Base-by-base conservation (phyloP, 345 rosid species). In the Laguncularia racemosa region DNA sequence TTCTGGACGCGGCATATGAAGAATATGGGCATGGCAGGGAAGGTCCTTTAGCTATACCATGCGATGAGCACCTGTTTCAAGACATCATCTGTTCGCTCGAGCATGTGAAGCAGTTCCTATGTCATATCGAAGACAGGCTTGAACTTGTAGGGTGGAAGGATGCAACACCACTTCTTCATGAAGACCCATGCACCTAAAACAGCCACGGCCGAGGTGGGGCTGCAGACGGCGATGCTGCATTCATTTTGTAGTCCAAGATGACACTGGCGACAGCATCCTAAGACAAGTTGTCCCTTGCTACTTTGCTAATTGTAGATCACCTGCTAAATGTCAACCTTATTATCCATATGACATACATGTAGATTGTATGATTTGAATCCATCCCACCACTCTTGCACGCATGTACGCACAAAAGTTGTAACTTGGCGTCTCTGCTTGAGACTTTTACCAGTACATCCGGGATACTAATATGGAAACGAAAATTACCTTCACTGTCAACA, bases 31-130 rank as follows among this genome's bases (percentile, higher is more conserved):
- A 44, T 19, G 10, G 55, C 48, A 62, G 55, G 64, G 55, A 52
- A 11, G 74, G 78, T 45, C 73, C 72, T 33, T 48, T 72, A 58
- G 66, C 67, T 33, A 69, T 72, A 70, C 65, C 74, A 33, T 72
- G 72, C 17, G 58, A 59, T 21, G 72, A 67, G 71, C 59, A 55
- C 51, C 58, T 56, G 47, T 69, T 76, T 50, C 65, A 58, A 61
- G 73, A 68, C 16, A 68, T 68, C 14, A 66, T 76, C 48, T 55
- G 55, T 48, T 68, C 46, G 3, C 53, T 71, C 5, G 20, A 61
- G 51, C 40, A 45, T 46, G 52, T 54, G 45, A 23, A 52, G 14
- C 64, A 52, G 13, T 48, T 61, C 26, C 18, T 44, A 46, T 56
- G 56, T 44, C 53, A n/a, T 26, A 51, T n/a, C 13, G 58, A 20